phyloP scores from a whole-genome alignment of 2,329 filamentous ascomycete species.

The Phyllosticta ampelicida region DNA sequence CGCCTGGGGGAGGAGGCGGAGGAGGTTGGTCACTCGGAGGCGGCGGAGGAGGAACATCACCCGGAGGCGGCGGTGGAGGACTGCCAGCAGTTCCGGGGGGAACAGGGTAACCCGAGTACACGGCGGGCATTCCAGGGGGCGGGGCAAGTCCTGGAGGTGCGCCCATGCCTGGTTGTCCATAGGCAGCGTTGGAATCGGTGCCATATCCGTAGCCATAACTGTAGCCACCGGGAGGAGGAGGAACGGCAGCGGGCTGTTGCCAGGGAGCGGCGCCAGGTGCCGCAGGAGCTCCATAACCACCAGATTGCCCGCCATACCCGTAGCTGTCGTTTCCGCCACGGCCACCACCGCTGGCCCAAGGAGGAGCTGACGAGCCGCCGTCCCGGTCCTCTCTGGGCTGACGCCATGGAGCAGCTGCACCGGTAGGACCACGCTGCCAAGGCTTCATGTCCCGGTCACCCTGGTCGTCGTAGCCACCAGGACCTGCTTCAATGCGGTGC shows the following conservation, averaged over 20 bases:
- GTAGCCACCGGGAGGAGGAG: conserved; percentile 31
- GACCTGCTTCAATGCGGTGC: conserved; percentile 78
- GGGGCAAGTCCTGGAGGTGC: conserved; percentile 36
- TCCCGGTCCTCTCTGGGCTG: conserved; percentile 34
- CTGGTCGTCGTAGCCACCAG: conserved; percentile 45
- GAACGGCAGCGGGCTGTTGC: conserved; percentile 44
- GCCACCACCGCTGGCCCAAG: conserved; percentile 22
- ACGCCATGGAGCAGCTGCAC: conserved; percentile 73
- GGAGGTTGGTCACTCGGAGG: conserved; percentile 47
- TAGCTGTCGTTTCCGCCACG: conserved; percentile 20
- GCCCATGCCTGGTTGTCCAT: conserved; percentile 16
- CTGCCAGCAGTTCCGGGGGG: conserved; percentile 35
- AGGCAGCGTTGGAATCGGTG: conserved; percentile 23
- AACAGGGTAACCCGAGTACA: conserved; percentile 52
- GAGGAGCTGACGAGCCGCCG: conserved; percentile 37
- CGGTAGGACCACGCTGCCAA: conserved; percentile 79
- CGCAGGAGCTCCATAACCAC: conserved; percentile 32
- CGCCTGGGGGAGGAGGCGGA: conserved; percentile 45
- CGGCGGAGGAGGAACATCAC: conserved; percentile 49
- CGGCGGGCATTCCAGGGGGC: conserved; percentile 47
- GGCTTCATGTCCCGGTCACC: conserved; percentile 58
- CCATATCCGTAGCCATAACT: conserved; percentile 33
- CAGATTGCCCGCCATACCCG: conserved; percentile 15
- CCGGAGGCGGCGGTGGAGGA: conserved; percentile 50
- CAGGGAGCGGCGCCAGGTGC: conserved; percentile 41